Percentiles rank a stretch among this genome's conserved stretches.
These are phyloP conservation scores for Immersiella caudata DNA, from an alignment of 495 filamentous ascomycete species.

Conservation along the genomic window DNA sequence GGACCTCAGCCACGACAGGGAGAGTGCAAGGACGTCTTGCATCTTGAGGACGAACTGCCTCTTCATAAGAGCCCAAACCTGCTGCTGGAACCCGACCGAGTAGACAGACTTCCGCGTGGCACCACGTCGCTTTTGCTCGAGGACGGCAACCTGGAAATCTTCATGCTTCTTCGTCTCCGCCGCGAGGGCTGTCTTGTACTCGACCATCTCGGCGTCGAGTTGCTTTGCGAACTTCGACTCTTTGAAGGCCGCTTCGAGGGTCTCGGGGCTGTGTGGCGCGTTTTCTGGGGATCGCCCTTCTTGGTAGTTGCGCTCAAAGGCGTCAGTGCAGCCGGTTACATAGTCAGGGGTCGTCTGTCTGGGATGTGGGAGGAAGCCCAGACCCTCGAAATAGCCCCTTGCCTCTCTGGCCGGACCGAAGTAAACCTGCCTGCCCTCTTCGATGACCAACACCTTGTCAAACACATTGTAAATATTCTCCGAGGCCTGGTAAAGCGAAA, in stretches of 20 bases:
- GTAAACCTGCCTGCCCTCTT: conserved; percentile 77
- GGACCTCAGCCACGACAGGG: conserved; percentile 74
- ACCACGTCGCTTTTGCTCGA: conserved; percentile 73
- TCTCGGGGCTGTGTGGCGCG: conserved; percentile 67
- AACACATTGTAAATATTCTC: conserved; percentile 86
- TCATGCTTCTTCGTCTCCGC: conserved; percentile 67
- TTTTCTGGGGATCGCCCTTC: conserved; percentile 61
- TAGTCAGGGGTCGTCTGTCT: conserved; percentile 86
- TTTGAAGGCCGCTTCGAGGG: conserved; percentile 68
- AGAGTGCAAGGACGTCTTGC: conserved; percentile 78
- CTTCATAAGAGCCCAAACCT: conserved; percentile 81
- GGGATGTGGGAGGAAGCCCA: conserved; percentile 79
- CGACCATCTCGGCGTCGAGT: conserved; percentile 67
- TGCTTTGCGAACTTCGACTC: conserved; percentile 58
- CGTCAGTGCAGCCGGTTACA: conserved; percentile 81
- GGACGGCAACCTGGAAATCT: conserved; percentile 76
- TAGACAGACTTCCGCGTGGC: conserved; percentile 72
- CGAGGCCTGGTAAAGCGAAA: conserved; percentile 80
- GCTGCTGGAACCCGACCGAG: conserved; percentile 74
- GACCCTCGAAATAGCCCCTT: conserved; percentile 73
- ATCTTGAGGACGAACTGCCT: conserved; percentile 82
- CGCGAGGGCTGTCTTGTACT: conserved; percentile 62
- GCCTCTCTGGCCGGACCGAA: conserved; percentile 75
- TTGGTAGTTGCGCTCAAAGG: conserved; percentile 77
- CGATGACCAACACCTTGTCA: conserved; percentile 85